A percentile compares a stretch with the other conserved stretches of the same genome.
phyloP scores from a whole-genome alignment of 2,329 filamentous ascomycete species.

The Truncatella angustata region DNA sequence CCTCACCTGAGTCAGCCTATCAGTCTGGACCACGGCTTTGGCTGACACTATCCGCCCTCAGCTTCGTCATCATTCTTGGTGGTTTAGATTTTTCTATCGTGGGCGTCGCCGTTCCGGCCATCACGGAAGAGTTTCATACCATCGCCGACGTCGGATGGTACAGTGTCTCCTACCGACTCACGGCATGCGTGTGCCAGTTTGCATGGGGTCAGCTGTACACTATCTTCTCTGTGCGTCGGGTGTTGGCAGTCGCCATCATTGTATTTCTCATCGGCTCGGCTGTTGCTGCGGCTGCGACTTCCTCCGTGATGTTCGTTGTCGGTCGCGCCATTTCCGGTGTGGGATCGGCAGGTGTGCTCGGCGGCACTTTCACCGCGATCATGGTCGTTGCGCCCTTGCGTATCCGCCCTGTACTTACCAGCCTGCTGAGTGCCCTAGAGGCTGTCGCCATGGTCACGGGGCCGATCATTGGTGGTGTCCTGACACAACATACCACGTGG shows the following conservation, averaged over 20 bases:
- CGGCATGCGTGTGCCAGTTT: slow-evolving; percentile 30
- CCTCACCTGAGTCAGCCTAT: no score
- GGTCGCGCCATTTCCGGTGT: slow-evolving; percentile 35
- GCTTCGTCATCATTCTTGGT: background rate
- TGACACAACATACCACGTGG: slow-evolving; percentile 19
- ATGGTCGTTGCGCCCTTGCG: slow-evolving; percentile 26
- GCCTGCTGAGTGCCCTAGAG: slow-evolving; percentile 28
- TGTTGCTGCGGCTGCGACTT: slow-evolving; percentile 33
- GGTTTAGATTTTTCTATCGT: slow-evolving; percentile 6
- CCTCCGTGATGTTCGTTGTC: slow-evolving; percentile 32
- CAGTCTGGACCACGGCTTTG: no score
- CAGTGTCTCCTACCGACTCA: slow-evolving; percentile 29
- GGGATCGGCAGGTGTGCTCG: slow-evolving; percentile 31
- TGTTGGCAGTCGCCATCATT: slow-evolving; percentile 24
- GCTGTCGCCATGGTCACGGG: slow-evolving; percentile 25
- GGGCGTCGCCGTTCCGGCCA: slow-evolving; percentile 23
- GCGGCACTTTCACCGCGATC: slow-evolving; percentile 27
- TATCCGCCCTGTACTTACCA: slow-evolving; percentile 26
- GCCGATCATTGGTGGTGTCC: slow-evolving; percentile 21
- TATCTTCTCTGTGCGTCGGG: slow-evolving; percentile 25
- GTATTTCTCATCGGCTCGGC: slow-evolving; percentile 34
- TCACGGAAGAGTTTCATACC: slow-evolving; percentile 29
- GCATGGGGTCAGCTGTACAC: slow-evolving; percentile 35
- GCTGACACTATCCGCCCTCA: no score
- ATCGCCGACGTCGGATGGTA: slow-evolving; percentile 34